Base-by-base conservation (phyloP, 129 eudicot species). In the Oenanthe sinensis region DNA sequence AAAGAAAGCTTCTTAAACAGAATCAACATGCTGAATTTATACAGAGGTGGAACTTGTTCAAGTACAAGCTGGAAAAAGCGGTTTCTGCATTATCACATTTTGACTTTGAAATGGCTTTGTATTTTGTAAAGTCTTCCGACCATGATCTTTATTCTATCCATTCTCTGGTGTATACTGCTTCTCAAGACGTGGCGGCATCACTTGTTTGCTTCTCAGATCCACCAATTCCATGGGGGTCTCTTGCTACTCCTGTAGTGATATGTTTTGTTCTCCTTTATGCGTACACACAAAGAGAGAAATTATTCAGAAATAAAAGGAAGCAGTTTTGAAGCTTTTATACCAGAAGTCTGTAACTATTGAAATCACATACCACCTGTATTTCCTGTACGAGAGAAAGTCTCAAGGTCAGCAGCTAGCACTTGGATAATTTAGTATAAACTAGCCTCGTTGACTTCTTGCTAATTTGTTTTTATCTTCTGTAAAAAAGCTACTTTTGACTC, bases 131-230 rank as follows among this genome's bases (percentile, higher is more conserved):
- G 82, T 91, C 98, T 54, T 95, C 97, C 15, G 98, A 95, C 79
- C 96, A 95, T 80, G 98, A 95, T 85, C 83, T 95, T 37, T 95
- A 91, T 81, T 93, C 92, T 13, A 95, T 94, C 71, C 98, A 95
- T 85, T 87, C 96, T 8, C 88, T 91, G 44, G 91, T 95, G 36
- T 95, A 91, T 85, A 89, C 82, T 40, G 98, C 97, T 40, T 91
- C 97, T 44, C 98, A 90, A 86, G 97, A 88, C 20, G 63, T 90
- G 62, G 98, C 91, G 86, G 98, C 98, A 8, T 87, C 98, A 20
- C 97, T 95, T 76, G 88, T 87, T 78, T 95, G 98, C 82, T 95
- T 95, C 84, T 91, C 87, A 81, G 97, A 95, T 77, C 98, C 97
- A 65, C 97, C 98, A 60, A 84, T 95, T 78, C 98, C 98, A 42